Evolutionary conservation across 306 rosid species (phyloP).

Genomic region (Cicer judaicum): DNA sequence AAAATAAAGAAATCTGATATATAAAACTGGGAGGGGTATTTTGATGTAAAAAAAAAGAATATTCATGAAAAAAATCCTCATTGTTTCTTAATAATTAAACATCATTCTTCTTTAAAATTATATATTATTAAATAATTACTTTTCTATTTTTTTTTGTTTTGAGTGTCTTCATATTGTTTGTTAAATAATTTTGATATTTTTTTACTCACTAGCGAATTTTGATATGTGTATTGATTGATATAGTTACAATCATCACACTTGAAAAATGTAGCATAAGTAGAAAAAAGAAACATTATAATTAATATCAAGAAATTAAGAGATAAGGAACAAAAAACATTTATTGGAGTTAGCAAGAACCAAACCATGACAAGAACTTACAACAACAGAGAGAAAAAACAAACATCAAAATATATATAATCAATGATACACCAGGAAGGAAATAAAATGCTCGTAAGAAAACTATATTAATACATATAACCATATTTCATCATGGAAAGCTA

Average conservation of each 20-base stretch:
- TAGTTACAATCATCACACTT: background rate
- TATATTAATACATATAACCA: slow-evolving; percentile 43
- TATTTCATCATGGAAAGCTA: background rate
- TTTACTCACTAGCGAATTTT: too few species aligned
- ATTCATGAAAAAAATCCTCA: too few species aligned
- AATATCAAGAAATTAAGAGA: background rate
- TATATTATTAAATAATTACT: too few species aligned
- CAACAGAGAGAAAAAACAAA: background rate
- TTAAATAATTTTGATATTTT: too few species aligned
- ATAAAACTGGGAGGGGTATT: too few species aligned
- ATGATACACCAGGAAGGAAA: slow-evolving; percentile 4
- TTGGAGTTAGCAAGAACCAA: background rate
- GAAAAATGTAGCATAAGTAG: background rate
- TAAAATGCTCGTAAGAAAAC: slow-evolving; percentile 20
- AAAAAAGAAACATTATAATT: background rate
- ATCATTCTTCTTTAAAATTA: too few species aligned
- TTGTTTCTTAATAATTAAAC: too few species aligned
- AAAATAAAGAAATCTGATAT: too few species aligned
- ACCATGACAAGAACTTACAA: background rate
- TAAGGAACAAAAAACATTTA: background rate
- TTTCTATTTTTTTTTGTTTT: too few species aligned
- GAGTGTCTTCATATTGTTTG: too few species aligned
- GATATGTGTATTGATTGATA: too few species aligned
- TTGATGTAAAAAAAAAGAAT: too few species aligned
- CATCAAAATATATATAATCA: background rate